These are phyloP conservation scores for Botryosphaeria dothidea DNA, from an alignment of 2,329 filamentous ascomycete genomes.

Conservation along the genomic window DNA sequence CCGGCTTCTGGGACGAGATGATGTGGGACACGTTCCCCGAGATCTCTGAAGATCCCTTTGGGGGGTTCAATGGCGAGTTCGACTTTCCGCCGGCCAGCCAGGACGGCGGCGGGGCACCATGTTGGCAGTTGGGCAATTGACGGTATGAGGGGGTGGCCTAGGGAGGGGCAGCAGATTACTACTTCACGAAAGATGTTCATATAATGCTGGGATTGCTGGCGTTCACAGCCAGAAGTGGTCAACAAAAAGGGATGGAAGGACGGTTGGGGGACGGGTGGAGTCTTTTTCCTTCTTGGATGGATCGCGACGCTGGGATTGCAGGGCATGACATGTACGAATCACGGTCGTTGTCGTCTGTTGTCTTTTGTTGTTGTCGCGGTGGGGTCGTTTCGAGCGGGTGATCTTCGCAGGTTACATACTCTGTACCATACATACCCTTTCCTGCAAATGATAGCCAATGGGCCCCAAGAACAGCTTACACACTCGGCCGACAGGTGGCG, in stretches of 20 bases:
- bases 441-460: conserved; percentile 5
- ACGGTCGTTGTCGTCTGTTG: conserved; percentile 5
- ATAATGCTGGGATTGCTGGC: conserved; percentile 10
- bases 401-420: not conserved
- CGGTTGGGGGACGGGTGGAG: not conserved
- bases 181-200: not conserved
- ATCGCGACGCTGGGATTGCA: not conserved
- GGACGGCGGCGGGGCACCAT: conserved; percentile 30
- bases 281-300: not conserved
- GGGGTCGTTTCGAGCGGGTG: not conserved
- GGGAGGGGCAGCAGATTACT: not conserved
- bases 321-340: not conserved
- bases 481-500: not conserved
- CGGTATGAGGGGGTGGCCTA: not conserved
- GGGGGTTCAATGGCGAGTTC: conserved; percentile 36
- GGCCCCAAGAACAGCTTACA: conserved; percentile 1
- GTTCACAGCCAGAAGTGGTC: not conserved
- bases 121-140: conserved; percentile 13
- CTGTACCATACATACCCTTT: conserved; percentile 10
- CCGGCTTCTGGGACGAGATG: conserved; percentile 43
- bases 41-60: conserved; percentile 38
- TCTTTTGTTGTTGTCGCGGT: not conserved
- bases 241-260: not conserved
- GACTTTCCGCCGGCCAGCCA: conserved; percentile 20
- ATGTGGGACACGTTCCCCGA: conserved; percentile 44